Conservation (phyloP, 2,329 filamentous ascomycete species). For the Xylariaceae sp. region DNA sequence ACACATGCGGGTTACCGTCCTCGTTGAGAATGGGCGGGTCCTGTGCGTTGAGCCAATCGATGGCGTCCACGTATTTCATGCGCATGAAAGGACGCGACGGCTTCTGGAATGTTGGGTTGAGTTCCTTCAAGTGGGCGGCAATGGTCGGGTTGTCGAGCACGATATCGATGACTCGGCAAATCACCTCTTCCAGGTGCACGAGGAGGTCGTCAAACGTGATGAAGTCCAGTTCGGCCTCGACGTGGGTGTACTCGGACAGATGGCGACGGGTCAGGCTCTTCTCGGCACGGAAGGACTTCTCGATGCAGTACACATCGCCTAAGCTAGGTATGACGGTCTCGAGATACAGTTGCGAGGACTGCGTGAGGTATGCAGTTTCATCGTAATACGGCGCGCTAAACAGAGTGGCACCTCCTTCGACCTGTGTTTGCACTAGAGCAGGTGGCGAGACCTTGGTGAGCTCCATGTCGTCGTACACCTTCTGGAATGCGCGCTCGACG, state of each 20-base stretch:
- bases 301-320: slow-evolving; percentile 95
- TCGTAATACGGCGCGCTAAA: slow-evolving; percentile 88
- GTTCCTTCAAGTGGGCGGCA: slow-evolving; percentile 68
- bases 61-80: slow-evolving; percentile 92
- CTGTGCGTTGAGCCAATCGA: slow-evolving; percentile 87
- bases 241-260: slow-evolving; percentile 91
- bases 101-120: slow-evolving; percentile 84
- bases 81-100: slow-evolving; percentile 84
- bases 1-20: slow-evolving; percentile 80
- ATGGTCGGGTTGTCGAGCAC: slow-evolving; percentile 68
- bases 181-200: slow-evolving; percentile 75
- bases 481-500: slow-evolving; percentile 74
- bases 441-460: slow-evolving; percentile 83
- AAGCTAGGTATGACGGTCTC: slow-evolving; percentile 88
- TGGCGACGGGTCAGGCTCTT: slow-evolving; percentile 93
- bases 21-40: slow-evolving; percentile 79
- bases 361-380: slow-evolving; percentile 87
- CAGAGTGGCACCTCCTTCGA: slow-evolving; percentile 86
- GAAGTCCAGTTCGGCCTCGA: slow-evolving; percentile 95
- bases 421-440: slow-evolving; percentile 89
- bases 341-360: slow-evolving; percentile 95
- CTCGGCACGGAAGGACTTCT: slow-evolving; percentile 97
- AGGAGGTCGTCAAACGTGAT: slow-evolving; percentile 90
- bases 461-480: slow-evolving; percentile 69
- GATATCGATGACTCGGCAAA: slow-evolving; percentile 79